These are phyloP conservation scores for Diddensiella santjacobensis DNA, from an alignment of 805 yeast genomes.

Conservation along the genomic window DNA sequence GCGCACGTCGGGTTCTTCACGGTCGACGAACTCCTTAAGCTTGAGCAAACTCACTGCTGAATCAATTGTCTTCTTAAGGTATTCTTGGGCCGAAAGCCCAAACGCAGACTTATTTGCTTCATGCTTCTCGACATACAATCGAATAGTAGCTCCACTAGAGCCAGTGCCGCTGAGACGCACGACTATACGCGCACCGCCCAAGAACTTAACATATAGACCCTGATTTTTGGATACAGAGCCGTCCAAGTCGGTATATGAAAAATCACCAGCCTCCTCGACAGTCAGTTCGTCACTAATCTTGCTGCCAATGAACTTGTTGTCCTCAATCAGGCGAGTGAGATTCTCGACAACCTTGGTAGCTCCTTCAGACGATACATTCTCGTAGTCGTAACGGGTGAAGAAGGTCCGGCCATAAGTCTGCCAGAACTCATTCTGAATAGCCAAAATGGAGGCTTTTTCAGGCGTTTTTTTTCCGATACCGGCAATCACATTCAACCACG, in stretches of 20 bases:
- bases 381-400: conserved; percentile 93
- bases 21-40: conserved; percentile 70
- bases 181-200: conserved; percentile 78
- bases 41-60: conserved; percentile 64
- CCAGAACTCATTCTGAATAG: conserved; percentile 87
- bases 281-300: conserved; percentile 47
- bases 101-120: conserved; percentile 54
- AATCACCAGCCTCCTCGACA: conserved; percentile 78
- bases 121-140: conserved; percentile 86
- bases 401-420: conserved; percentile 90
- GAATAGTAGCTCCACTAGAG: conserved; percentile 94
- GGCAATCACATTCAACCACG: conserved; percentile 95
- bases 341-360: conserved; percentile 65
- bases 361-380: conserved; percentile 70
- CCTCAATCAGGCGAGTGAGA: conserved; percentile 41
- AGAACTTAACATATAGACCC: conserved; percentile 80
- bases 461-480: conserved; percentile 59
- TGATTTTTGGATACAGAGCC: conserved; percentile 86
- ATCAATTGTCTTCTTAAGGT: conserved; percentile 57
- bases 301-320: conserved; percentile 47
- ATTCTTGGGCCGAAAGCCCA: conserved; percentile 57
- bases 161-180: conserved; percentile 96
- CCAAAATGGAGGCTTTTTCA: conserved; percentile 67
- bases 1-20: conserved; percentile 82
- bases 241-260: conserved; percentile 89